Conservation (phyloP, 495 filamentous ascomycete genomes). For the Podospora australis region DNA sequence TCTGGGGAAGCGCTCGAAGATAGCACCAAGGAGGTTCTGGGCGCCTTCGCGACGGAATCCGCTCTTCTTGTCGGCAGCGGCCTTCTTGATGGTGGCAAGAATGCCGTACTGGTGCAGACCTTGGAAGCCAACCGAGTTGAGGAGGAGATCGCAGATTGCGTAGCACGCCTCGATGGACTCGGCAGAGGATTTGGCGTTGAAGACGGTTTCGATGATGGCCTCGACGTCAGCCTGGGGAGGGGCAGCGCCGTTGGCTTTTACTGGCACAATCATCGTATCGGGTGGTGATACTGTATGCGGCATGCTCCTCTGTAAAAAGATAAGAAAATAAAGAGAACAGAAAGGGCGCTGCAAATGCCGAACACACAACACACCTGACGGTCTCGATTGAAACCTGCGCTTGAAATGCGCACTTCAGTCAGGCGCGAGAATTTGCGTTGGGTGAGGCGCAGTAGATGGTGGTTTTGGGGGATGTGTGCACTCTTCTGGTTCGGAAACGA, state of each 20-base stretch:
- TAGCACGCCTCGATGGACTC: slow-evolving; percentile 83
- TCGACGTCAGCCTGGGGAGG: slow-evolving; percentile 63
- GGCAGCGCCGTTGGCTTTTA: slow-evolving; percentile 30
- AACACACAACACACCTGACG: neutral
- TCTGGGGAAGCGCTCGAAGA: slow-evolving; percentile 82
- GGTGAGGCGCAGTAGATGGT: slow-evolving; percentile 1
- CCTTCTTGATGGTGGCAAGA: slow-evolving; percentile 68
- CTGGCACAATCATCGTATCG: slow-evolving; percentile 25
- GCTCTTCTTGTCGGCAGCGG: slow-evolving; percentile 90
- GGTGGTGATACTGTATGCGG: slow-evolving; percentile 20
- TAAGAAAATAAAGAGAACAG: neutral
- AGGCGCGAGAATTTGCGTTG: neutral
- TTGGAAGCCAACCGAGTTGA: slow-evolving; percentile 69
- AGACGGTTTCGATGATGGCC: slow-evolving; percentile 65
- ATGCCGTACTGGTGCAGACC: slow-evolving; percentile 71
- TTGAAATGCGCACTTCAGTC: slow-evolving; percentile 13
- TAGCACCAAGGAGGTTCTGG: slow-evolving; percentile 87
- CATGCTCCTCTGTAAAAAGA: slow-evolving; percentile 4
- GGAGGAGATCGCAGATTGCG: slow-evolving; percentile 68
- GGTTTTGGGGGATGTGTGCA: neutral
- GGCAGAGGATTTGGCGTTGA: slow-evolving; percentile 74
- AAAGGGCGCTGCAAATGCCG: too few relatives aligned
- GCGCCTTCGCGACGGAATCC: slow-evolving; percentile 79
- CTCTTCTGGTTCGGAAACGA: too few relatives aligned
- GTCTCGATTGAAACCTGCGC: slow-evolving; percentile 11